phyloP scores from a whole-genome alignment of 345 rosid genomes.

The Salix udensis region DNA sequence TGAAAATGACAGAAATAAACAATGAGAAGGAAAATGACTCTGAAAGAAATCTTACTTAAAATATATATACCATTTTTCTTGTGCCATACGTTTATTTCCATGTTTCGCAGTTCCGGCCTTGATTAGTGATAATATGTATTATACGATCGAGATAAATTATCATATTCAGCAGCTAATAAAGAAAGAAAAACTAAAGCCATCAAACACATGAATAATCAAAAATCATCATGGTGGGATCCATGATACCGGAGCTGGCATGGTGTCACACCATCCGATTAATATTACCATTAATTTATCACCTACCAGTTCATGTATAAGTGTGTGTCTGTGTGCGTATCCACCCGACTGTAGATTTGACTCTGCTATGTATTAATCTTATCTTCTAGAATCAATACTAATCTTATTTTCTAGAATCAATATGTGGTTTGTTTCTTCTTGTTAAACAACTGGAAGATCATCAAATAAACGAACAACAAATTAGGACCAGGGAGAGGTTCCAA shows the following conservation, averaged over 20 bases:
- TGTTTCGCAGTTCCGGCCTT: neutral
- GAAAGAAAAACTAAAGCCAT: neutral
- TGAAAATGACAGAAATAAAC: neutral
- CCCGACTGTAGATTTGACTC: constrained; percentile 10
- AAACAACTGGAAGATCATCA: neutral
- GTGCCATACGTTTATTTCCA: constrained; percentile 2
- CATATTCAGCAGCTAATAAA: neutral
- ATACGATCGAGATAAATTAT: neutral
- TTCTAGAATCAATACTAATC: neutral
- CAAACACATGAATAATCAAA: neutral
- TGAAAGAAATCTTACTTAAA: neutral
- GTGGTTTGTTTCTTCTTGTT: neutral
- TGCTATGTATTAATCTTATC: neutral
- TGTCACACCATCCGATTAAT: constrained; percentile 4
- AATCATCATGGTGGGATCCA: neutral
- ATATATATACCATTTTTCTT: neutral
- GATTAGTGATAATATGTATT: neutral
- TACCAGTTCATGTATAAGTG: neutral
- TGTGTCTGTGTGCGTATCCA: neutral
- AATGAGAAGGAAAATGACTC: neutral
- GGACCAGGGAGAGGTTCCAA: neutral
- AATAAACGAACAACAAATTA: neutral
- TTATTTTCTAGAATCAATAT: neutral
- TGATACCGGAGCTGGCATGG: neutral
- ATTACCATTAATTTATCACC: neutral